Base-by-base conservation (phyloP, 2,329 filamentous ascomycete genomes). In the Lecanicillium sp. region DNA sequence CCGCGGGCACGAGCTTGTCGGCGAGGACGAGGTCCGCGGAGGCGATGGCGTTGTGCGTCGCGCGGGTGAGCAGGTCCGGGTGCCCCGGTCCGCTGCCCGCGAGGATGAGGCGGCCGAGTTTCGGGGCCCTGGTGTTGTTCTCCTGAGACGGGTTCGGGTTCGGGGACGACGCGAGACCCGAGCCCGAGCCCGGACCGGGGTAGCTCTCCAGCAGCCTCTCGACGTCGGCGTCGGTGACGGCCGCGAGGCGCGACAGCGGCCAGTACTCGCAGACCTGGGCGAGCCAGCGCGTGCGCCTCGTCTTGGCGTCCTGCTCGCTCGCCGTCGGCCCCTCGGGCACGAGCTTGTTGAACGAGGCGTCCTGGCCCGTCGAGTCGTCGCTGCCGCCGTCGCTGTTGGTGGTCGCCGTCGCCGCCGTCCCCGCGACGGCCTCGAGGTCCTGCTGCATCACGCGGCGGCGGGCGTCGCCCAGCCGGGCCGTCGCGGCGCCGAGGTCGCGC, bases 241-340 rank as follows among this genome's bases (percentile, higher is more conserved):
- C 75, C 7, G 90, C 89, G 1, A 98, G 77, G 15, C 87, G 81
- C 54, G 83, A 83, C 21, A 98, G 74, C 2, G 93, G 90, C 93
- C 93, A 98, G 68, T 98, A 98, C 71, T 98, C 93, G 74, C 93
- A 98, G 44, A 98, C 89, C 63, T 98, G 93, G 17, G 86, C 81
- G 1, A 98, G 74, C 93, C 93, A 98, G 50, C 93, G 80, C 74
- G 95, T 90, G 44, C 93, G 79, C 51, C 91, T 76, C 19, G 79
- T 90, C 62, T 89, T 89, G 1, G 78, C 69, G 59, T 93, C 88
- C 37, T 83, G 10, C 24, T 19, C 14, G 30, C 81, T 39, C n/a
- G n/a, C n/a, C n/a, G n/a, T n/a, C n/a, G n/a, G n/a, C n/a, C n/a
- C n/a, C n/a, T 87, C 83, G 0, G 76, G 79, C 6, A 97, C 77